phyloP scores from a whole-genome alignment of 2,329 filamentous ascomycete genomes.

The Plectosphaerella cucumerina region DNA sequence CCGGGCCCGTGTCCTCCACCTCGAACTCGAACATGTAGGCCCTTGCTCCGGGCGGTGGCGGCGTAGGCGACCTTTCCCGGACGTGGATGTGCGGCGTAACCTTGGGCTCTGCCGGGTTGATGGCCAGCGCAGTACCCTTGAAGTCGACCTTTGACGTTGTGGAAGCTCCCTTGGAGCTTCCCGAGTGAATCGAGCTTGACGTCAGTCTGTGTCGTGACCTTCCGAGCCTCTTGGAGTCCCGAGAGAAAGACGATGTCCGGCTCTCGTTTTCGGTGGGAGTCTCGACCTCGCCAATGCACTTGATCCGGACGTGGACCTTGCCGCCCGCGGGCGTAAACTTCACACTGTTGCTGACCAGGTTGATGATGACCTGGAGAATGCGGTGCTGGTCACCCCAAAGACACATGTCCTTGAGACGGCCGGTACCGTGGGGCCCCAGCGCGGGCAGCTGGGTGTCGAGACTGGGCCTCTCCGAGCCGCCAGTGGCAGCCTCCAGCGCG shows the following conservation, averaged over 20 bases:
- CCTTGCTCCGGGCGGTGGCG: slow-evolving; percentile 57
- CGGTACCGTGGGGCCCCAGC: slow-evolving; percentile 61
- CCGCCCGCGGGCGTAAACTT: slow-evolving; percentile 84
- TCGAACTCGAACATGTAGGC: slow-evolving; percentile 81
- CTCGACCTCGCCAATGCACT: slow-evolving; percentile 62
- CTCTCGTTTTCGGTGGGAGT: slow-evolving; percentile 34
- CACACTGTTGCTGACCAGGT: slow-evolving; percentile 84
- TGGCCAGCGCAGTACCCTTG: slow-evolving; percentile 51
- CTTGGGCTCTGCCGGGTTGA: slow-evolving; percentile 60
- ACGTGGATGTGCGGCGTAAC: slow-evolving; percentile 40
- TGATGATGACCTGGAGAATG: slow-evolving; percentile 90
- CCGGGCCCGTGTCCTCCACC: slow-evolving; percentile 82
- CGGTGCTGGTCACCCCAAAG: slow-evolving; percentile 91
- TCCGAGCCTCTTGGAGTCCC: slow-evolving; percentile 35
- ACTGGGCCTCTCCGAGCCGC: slow-evolving; percentile 15
- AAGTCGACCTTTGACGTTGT: slow-evolving; percentile 15
- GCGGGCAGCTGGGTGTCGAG: slow-evolving; percentile 42
- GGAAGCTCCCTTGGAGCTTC: slow-evolving; percentile 36
- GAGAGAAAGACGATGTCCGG: slow-evolving; percentile 49
- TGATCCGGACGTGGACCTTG: slow-evolving; percentile 70
- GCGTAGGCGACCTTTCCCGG: slow-evolving; percentile 53
- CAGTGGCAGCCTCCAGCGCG: slow-evolving; percentile 14
- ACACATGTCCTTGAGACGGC: slow-evolving; percentile 76
- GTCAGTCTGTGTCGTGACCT: slow-evolving; percentile 40
- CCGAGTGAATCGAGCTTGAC: slow-evolving; percentile 46